Evolutionary conservation across 306 rosid genomes (phyloP).

Genomic region (Castanea sativa): DNA sequence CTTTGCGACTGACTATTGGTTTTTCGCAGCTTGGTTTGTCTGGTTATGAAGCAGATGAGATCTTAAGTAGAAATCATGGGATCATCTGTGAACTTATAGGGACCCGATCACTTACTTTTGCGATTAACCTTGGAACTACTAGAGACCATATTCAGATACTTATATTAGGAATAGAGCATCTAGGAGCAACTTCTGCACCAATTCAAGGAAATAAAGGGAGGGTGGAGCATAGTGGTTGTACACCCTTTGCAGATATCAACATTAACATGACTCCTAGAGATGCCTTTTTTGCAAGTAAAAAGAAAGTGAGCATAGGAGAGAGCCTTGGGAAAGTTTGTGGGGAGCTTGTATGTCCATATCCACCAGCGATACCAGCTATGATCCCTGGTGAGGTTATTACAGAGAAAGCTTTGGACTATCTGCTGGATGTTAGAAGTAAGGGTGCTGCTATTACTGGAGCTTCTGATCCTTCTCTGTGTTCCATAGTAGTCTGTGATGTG

Average conservation of each 20-base stretch:
- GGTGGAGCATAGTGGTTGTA: not conserved
- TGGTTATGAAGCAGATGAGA: constrained; percentile 76
- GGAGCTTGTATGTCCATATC: constrained; percentile 81
- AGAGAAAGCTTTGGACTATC: constrained; percentile 54
- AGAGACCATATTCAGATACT: constrained; percentile 64
- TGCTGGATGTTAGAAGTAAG: constrained; percentile 48
- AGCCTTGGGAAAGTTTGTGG: constrained; percentile 72
- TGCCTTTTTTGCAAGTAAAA: constrained; percentile 70
- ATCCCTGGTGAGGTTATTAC: constrained; percentile 78
- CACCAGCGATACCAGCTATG: constrained; percentile 81
- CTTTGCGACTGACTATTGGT: constrained; percentile 72
- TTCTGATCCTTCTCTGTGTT: constrained; percentile 66
- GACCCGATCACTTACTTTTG: constrained; percentile 60
- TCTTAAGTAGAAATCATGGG: constrained; percentile 48
- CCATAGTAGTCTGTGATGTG: constrained; percentile 58
- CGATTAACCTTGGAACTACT: constrained; percentile 69
- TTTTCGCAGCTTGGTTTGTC: constrained; percentile 76
- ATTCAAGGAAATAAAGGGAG: constrained; percentile 25
- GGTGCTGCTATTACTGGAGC: constrained; percentile 72
- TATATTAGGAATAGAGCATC: constrained; percentile 54
- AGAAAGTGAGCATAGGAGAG: constrained; percentile 46
- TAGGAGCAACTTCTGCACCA: constrained; percentile 30
- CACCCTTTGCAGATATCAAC: constrained; percentile 48
- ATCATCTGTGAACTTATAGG: constrained; percentile 80
- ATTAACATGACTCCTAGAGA: constrained; percentile 72